phyloP scores from a whole-genome alignment of 2,329 filamentous ascomycete genomes.

The Cercospora janseana region DNA sequence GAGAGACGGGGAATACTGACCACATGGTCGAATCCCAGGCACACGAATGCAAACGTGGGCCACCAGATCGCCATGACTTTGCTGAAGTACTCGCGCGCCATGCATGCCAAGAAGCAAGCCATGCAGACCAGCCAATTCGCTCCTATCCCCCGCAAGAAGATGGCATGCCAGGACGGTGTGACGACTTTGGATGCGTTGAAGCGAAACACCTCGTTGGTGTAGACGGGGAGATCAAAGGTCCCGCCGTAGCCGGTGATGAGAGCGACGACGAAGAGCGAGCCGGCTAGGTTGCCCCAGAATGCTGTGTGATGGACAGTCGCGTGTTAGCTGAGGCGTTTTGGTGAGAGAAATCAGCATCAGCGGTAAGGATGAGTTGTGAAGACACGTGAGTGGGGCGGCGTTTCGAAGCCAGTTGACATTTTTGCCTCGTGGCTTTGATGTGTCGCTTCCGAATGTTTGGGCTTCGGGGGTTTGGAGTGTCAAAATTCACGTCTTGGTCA shows the following conservation, averaged over 20 bases:
- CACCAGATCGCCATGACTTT: conserved; percentile 57
- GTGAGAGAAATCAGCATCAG: background rate
- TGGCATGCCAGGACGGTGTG: conserved; percentile 50
- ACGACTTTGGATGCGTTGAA: conserved; percentile 53
- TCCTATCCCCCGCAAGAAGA: conserved; percentile 56
- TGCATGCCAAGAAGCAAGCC: conserved; percentile 50
- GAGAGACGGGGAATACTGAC: conserved; percentile 43
- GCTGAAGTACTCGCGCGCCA: conserved; percentile 52
- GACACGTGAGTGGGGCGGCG: no score
- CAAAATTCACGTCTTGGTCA: no score
- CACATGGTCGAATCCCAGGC: conserved; percentile 51
- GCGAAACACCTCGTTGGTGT: conserved; percentile 45
- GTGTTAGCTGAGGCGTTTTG: background rate
- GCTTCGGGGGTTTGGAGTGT: no score
- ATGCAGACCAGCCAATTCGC: conserved; percentile 59
- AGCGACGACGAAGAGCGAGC: conserved; percentile 35
- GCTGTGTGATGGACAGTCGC: no score
- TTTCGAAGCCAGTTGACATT: no score
- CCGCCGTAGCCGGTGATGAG: conserved; percentile 35
- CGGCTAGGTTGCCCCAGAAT: conserved; percentile 37
- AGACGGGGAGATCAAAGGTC: conserved; percentile 40
- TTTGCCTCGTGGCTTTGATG: no score
- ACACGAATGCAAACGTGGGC: conserved; percentile 26
- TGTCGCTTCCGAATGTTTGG: no score
- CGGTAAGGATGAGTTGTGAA: no score